Evolutionary conservation across 441 rosid species (phyloP).

Genomic region (Manihot esculenta): DNA sequence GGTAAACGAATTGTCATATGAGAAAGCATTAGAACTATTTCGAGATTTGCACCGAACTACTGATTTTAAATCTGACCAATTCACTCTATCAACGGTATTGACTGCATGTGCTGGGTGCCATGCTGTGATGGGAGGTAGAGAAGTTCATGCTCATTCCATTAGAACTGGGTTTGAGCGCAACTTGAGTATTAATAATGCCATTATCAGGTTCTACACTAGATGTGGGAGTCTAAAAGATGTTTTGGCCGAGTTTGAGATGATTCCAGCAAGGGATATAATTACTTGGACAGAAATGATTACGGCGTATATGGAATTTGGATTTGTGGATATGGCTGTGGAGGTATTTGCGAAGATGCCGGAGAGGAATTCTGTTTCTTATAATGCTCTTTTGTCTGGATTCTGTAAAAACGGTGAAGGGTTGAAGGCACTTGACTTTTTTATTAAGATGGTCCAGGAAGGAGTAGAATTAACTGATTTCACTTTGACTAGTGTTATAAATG

Average conservation of each 20-base stretch:
- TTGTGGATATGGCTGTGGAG: conserved; percentile 56
- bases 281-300: conserved; percentile 66
- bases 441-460: conserved; percentile 51
- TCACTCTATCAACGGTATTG: conserved; percentile 59
- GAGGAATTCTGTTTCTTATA: conserved; percentile 52
- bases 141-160: conserved; percentile 61
- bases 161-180: conserved; percentile 50
- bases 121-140: conserved; percentile 49
- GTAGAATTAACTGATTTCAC: conserved; percentile 59
- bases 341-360: conserved; percentile 59
- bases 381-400: conserved; percentile 67
- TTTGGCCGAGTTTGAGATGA: conserved; percentile 45
- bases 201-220: conserved; percentile 59
- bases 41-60: conserved; percentile 32
- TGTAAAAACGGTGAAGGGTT: conserved; percentile 54
- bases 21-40: conserved; percentile 50
- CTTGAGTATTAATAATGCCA: conserved; percentile 63
- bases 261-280: conserved; percentile 52
- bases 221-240: conserved; percentile 46
- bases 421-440: conserved; percentile 50
- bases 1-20: conserved; percentile 39
- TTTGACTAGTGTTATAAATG: conserved; percentile 56
- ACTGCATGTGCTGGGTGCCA: conserved; percentile 51
- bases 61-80: conserved; percentile 47
- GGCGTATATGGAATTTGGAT: conserved; percentile 67